A percentile compares a stretch with the other conserved stretches of the same genome.
These are phyloP conservation scores for Leccinum imitatum DNA, from an alignment of 768 basidiomycete genomes.

Conservation along the genomic window DNA sequence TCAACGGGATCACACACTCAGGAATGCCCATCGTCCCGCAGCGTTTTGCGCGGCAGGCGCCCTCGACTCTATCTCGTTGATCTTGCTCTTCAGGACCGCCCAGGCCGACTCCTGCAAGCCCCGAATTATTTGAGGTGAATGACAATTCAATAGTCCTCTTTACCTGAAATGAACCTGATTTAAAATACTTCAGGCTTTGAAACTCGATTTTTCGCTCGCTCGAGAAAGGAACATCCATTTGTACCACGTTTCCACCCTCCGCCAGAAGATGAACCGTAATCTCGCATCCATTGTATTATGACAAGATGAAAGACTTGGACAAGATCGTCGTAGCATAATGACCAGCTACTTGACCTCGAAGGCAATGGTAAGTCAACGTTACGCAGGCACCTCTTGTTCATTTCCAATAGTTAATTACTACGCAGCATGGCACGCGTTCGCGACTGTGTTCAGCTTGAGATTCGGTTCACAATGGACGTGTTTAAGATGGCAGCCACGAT, in stretches of 20 bases:
- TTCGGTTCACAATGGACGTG: not conserved
- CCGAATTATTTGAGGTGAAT: too few species aligned
- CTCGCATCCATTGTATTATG: not conserved
- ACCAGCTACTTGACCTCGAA: not conserved
- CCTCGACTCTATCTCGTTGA: too few species aligned
- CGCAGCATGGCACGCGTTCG: not conserved
- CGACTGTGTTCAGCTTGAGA: not conserved
- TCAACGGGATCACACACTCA: too few species aligned
- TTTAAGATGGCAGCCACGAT: not conserved
- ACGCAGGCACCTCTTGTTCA: not conserved
- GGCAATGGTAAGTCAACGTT: not conserved
- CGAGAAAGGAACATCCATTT: not conserved
- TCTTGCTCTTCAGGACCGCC: too few species aligned
- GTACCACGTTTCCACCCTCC: not conserved
- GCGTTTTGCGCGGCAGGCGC: too few species aligned
- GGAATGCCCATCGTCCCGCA: too few species aligned
- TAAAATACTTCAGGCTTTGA: not conserved
- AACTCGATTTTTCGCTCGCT: not conserved
- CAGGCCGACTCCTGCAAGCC: too few species aligned
- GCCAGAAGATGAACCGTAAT: not conserved
- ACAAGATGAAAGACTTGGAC: not conserved
- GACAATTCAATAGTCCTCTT: too few species aligned
- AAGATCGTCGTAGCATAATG: not conserved
- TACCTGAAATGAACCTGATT: not conserved
- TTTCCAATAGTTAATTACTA: not conserved